Evolutionary conservation across 768 basidiomycete genomes (phyloP).

Genomic region (Russula brevipes): DNA sequence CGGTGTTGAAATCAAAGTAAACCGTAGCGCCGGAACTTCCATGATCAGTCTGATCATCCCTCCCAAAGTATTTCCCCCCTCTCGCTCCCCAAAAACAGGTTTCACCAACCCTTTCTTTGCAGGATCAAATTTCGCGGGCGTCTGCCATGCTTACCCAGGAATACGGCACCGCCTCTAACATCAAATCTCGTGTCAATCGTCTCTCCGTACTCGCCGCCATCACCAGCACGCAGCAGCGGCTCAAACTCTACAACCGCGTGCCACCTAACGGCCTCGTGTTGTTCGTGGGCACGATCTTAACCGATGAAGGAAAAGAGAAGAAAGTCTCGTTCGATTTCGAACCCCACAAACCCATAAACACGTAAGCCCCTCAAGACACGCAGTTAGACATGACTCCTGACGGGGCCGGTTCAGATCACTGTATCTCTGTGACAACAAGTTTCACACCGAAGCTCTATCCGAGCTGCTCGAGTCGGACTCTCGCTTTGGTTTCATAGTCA

Average conservation of each 20-base stretch:
- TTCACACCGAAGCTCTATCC: conserved; percentile 95
- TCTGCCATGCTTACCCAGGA: conserved; percentile 97
- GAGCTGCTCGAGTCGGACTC: conserved; percentile 96
- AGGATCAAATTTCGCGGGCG: conserved; percentile 93
- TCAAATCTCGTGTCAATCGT: conserved; percentile 98
- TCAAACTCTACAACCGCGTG: conserved; percentile 94
- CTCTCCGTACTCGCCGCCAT: conserved; percentile 97
- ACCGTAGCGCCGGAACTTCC: conserved; percentile 82
- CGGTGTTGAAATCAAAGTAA: conserved; percentile 24
- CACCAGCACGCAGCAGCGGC: conserved; percentile 93
- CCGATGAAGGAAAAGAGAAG: conserved; percentile 99
- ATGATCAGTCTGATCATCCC: conserved; percentile 99
- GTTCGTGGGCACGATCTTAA: conserved; percentile 96
- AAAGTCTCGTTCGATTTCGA: conserved; percentile 98
- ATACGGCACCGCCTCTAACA: conserved; percentile 98
- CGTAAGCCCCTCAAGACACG: conserved; percentile 47
- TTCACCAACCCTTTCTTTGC: conserved; percentile 3
- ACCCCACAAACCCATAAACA: conserved; percentile 98
- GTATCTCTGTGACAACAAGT: conserved; percentile 99
- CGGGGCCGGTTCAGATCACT: conserved; percentile 59
- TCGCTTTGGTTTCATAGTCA: conserved; percentile 98
- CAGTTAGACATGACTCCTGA: not conserved
- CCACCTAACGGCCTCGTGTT: conserved; percentile 96
- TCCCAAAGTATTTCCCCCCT: conserved; percentile 58
- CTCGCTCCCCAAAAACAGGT: not conserved